Evolutionary conservation across 2,329 filamentous ascomycete genomes (phyloP).

Genomic region (Xylariales sp.): DNA sequence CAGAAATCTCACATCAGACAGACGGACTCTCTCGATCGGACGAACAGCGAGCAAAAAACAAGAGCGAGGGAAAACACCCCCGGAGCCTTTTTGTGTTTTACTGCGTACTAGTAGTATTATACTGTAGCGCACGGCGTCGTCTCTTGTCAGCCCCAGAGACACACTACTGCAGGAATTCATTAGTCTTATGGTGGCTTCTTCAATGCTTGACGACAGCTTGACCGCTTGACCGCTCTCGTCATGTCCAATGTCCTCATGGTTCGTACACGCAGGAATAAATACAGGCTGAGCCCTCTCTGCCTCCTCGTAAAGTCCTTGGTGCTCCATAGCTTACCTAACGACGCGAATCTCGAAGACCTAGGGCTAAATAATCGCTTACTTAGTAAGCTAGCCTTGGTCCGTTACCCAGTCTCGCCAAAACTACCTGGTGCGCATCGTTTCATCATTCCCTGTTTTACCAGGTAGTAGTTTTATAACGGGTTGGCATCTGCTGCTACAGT

Average conservation of each 20-base stretch:
- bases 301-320: background rate
- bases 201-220: slow-evolving; percentile 1
- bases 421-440: slow-evolving; percentile 14
- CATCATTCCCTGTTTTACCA: slow-evolving; percentile 4
- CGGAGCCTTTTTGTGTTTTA: no score
- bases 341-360: no score
- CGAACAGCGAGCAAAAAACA: background rate
- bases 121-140: background rate
- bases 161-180: slow-evolving; percentile 26
- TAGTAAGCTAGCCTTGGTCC: slow-evolving; percentile 3
- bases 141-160: slow-evolving; percentile 18
- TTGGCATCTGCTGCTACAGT: background rate
- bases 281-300: slow-evolving; percentile 8
- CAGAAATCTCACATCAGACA: slow-evolving; percentile 29
- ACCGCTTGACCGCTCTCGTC: slow-evolving; percentile 10
- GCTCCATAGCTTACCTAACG: slow-evolving; percentile 17
- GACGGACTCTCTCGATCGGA: no score
- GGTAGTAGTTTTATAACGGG: background rate
- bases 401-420: background rate
- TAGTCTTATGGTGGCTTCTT: slow-evolving; percentile 3
- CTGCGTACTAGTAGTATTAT: no score
- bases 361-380: background rate
- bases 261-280: slow-evolving; percentile 20
- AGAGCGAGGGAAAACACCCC: background rate
- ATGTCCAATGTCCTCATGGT: background rate